A percentile compares a stretch with the other conserved stretches of the same genome.
These are phyloP conservation scores for Sarocladiaceae sp. DNA, from an alignment of 2,329 filamentous ascomycete genomes.

Conservation along the genomic window DNA sequence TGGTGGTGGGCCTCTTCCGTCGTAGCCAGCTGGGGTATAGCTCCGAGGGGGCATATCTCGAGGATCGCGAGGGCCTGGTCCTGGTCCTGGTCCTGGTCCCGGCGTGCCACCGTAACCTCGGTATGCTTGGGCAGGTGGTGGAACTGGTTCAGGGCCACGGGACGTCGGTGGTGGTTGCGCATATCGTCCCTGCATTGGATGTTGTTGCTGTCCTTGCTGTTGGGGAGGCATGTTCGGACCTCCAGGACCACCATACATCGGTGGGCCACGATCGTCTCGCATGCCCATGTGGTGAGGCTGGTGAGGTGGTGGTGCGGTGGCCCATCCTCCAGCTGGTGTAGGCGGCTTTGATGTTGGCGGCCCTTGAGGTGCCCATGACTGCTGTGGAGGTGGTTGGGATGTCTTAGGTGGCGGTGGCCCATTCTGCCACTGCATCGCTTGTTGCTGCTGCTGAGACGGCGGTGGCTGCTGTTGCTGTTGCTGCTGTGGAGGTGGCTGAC, in stretches of 20 bases:
- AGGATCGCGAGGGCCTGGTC: conserved; percentile 36
- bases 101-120: conserved; percentile 40
- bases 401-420: conserved; percentile 25
- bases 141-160: conserved; percentile 36
- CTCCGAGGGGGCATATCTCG: conserved; percentile 38
- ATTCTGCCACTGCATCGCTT: conserved; percentile 23
- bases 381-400: conserved; percentile 27
- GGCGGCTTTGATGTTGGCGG: conserved; percentile 25
- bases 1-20: conserved; percentile 32
- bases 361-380: conserved; percentile 28
- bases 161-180: conserved; percentile 28
- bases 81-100: conserved; percentile 36
- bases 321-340: conserved; percentile 29
- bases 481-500: conserved; percentile 18
- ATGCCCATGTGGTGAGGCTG: conserved; percentile 27
- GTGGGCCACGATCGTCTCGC: conserved; percentile 33
- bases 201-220: conserved; percentile 25
- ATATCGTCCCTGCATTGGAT: conserved; percentile 34
- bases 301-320: conserved; percentile 21
- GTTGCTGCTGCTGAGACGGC: conserved; percentile 17
- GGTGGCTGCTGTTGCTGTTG: conserved; percentile 18
- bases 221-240: conserved; percentile 19
- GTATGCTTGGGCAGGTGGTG: conserved; percentile 35
- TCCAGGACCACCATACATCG: conserved; percentile 28
- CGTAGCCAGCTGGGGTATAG: conserved; percentile 42